phyloP scores from a whole-genome alignment of 345 rosid genomes.

The Gossypium herbaceum region DNA sequence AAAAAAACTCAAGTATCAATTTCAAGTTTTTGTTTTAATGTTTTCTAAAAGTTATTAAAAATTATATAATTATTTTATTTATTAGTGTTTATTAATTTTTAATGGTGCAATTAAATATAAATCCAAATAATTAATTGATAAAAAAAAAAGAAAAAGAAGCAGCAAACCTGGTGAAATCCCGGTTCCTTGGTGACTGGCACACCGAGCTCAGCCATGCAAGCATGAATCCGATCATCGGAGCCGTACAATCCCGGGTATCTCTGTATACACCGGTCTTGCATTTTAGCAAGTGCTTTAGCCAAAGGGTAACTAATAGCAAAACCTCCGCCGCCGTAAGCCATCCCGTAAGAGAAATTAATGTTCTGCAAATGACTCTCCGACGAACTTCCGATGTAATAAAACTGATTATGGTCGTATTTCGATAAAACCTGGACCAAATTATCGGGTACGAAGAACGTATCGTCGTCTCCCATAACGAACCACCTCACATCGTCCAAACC shows the following conservation, averaged over 20 bases:
- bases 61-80: too few species aligned
- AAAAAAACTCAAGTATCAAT: too few species aligned
- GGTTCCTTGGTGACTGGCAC: constrained; percentile 66
- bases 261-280: constrained; percentile 64
- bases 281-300: constrained; percentile 50
- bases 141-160: not conserved
- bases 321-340: constrained; percentile 96
- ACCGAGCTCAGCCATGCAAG: constrained; percentile 86
- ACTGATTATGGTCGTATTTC: constrained; percentile 60
- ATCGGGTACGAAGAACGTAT: constrained; percentile 64
- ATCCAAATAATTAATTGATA: not conserved
- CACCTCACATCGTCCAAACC: constrained; percentile 52
- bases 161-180: constrained; percentile 84
- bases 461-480: constrained; percentile 91
- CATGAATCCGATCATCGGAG: constrained; percentile 81
- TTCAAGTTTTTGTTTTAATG: too few species aligned
- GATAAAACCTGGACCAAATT: constrained; percentile 57
- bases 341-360: constrained; percentile 52
- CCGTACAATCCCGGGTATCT: constrained; percentile 63
- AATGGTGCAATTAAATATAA: too few species aligned
- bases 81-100: too few species aligned
- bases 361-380: constrained; percentile 86
- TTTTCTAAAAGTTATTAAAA: too few species aligned
- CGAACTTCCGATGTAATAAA: constrained; percentile 60
- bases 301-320: constrained; percentile 72